These are phyloP conservation scores for Calocera viscosa DNA, from an alignment of 768 basidiomycete genomes.

Conservation along the genomic window DNA sequence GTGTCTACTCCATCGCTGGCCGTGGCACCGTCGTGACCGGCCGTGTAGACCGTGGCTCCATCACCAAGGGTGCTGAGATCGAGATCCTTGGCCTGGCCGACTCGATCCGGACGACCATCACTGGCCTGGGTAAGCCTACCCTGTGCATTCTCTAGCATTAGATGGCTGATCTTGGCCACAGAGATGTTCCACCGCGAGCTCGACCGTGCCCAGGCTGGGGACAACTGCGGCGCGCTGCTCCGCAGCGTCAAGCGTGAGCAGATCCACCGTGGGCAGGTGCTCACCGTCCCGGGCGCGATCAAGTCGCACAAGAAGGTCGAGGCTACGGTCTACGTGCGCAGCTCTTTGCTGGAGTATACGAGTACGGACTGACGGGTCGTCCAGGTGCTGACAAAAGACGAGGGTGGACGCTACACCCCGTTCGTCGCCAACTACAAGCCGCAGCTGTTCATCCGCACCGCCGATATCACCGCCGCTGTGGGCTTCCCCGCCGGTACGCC, in stretches of 20 bases:
- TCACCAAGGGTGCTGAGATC: slow-evolving; percentile 83
- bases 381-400: slow-evolving; percentile 75
- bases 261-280: slow-evolving; percentile 82
- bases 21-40: slow-evolving; percentile 97
- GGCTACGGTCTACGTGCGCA: slow-evolving; percentile 74
- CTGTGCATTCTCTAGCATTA: slow-evolving; percentile 9
- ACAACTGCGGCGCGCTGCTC: slow-evolving; percentile 96
- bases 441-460: slow-evolving; percentile 90
- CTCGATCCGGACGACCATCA: slow-evolving; percentile 79
- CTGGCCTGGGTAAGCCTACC: slow-evolving; percentile 59
- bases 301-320: slow-evolving; percentile 91
- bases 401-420: slow-evolving; percentile 79
- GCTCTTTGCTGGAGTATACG: not conserved
- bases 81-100: slow-evolving; percentile 82
- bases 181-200: slow-evolving; percentile 99
- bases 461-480: slow-evolving; percentile 76
- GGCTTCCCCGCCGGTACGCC: slow-evolving; percentile 77
- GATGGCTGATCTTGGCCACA: slow-evolving; percentile 25
- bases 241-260: slow-evolving; percentile 97
- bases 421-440: slow-evolving; percentile 93
- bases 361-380: slow-evolving; percentile 3
- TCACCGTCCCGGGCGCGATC: slow-evolving; percentile 78
- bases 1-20: slow-evolving; percentile 93
- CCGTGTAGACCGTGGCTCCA: slow-evolving; percentile 84
- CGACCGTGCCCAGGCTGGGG: slow-evolving; percentile 92